These are phyloP conservation scores for Arachis hypogaea DNA, from an alignment of 306 rosid genomes.

Conservation along the genomic window DNA sequence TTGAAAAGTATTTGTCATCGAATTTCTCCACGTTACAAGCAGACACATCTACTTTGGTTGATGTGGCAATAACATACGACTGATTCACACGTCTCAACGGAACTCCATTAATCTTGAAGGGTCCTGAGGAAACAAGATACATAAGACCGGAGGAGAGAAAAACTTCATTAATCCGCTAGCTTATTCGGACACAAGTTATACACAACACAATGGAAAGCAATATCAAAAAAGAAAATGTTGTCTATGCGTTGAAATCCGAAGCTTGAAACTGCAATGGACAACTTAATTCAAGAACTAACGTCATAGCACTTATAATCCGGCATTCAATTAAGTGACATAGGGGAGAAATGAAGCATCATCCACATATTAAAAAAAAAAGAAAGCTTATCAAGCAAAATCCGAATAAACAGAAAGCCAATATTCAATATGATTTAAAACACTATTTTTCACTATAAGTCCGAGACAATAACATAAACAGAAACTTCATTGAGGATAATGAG, in stretches of 20 bases:
- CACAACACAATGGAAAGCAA: neutral
- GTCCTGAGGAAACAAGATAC: constrained; percentile 43
- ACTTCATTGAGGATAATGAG: neutral
- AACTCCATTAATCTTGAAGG: constrained; percentile 69
- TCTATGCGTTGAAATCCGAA: no score
- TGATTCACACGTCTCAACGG: constrained; percentile 72
- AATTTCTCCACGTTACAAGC: constrained; percentile 54
- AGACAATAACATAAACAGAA: neutral
- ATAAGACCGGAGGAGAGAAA: neutral
- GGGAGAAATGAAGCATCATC: no score
- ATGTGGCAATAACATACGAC: constrained; percentile 61
- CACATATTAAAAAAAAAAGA: no score
- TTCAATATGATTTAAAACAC: neutral
- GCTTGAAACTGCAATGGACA: neutral
- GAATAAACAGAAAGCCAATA: no score
- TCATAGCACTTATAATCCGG: no score
- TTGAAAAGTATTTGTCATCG: constrained; percentile 64
- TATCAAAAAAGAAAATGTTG: neutral
- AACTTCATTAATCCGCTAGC: neutral
- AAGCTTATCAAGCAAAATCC: no score
- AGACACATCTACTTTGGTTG: constrained; percentile 62
- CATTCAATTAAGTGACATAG: no score
- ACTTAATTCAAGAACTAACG: neutral
- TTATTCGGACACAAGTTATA: neutral
- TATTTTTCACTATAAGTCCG: neutral